phyloP scores from a whole-genome alignment of 1,284 basidiomycete species.

The Ustilago curta region DNA sequence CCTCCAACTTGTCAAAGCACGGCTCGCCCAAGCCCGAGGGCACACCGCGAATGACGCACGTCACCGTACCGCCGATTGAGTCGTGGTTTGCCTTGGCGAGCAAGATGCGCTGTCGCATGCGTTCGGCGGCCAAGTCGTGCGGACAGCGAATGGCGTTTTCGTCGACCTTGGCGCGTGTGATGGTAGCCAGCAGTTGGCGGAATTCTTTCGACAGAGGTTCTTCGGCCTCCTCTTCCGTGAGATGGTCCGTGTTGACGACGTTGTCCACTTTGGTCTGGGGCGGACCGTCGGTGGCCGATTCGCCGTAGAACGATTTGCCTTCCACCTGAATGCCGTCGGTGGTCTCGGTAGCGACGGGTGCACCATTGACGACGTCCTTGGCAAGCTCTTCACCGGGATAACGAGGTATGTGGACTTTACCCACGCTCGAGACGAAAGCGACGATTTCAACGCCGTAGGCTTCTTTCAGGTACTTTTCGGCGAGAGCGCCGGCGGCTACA shows the following conservation, averaged over 20 bases:
- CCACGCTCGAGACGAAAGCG: slow-evolving; percentile 95
- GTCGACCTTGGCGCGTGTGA: slow-evolving; percentile 91
- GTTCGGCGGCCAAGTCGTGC: slow-evolving; percentile 84
- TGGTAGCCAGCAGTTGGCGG: slow-evolving; percentile 79
- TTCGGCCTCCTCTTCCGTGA: slow-evolving; percentile 77
- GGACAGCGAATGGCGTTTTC: slow-evolving; percentile 89
- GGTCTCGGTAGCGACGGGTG: slow-evolving; percentile 10
- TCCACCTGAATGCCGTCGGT: slow-evolving; percentile 22
- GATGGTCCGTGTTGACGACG: slow-evolving; percentile 72
- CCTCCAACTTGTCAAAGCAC: slow-evolving; percentile 98
- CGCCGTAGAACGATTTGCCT: slow-evolving; percentile 50
- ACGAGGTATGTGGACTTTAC: slow-evolving; percentile 82
- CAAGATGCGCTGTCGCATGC: slow-evolving; percentile 93
- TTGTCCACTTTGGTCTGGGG: slow-evolving; percentile 63
- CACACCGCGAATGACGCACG: slow-evolving; percentile 91
- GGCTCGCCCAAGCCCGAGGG: slow-evolving; percentile 95
- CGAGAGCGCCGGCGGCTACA: slow-evolving; percentile 97
- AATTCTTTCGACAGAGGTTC: slow-evolving; percentile 88
- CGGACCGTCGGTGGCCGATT: slow-evolving; percentile 69
- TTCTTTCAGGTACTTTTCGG: slow-evolving; percentile 91
- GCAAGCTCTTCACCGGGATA: slow-evolving; percentile 64
- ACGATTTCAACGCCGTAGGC: slow-evolving; percentile 94
- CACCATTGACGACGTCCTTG: slow-evolving; percentile 22
- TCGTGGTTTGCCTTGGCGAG: slow-evolving; percentile 90
- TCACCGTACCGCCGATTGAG: slow-evolving; percentile 96